Base-by-base conservation (phyloP, 805 yeast species). In the Novakomyces olei region DNA sequence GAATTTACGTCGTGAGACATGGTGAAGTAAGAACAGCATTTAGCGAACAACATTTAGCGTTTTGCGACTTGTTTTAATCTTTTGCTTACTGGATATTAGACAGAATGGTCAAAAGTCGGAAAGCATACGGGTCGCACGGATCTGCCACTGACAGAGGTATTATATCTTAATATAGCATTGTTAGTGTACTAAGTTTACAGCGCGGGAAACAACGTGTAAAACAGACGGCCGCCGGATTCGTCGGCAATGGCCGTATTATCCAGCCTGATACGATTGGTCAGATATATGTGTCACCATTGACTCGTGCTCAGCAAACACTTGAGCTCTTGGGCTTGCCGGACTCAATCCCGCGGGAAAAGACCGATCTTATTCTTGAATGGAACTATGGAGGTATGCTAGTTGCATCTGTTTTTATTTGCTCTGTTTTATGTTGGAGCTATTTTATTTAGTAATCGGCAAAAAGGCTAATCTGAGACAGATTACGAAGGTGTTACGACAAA, bases 351-450 rank as follows among this genome's bases (percentile, higher is more conserved):
- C 15, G n/a, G 10, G 28, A 26, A 9, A 14, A 9, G 9, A 14
- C n/a, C 3, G 28, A 10, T 8, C 15, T n/a, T 14, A 53, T 81
- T 32, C 65, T 88, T 43, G 96, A 85, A 54, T 85, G 95, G 95
- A 91, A 79, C 42, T 85, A 85, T 46, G 96, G 96, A 42, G 88
- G n/a, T n/a, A n/a, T n/a, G n/a, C n/a, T n/a, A n/a, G n/a, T n/a
- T n/a, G n/a, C n/a, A n/a, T n/a, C n/a, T n/a, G n/a, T n/a, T n/a
- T n/a, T n/a, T n/a, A n/a, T n/a, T n/a, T n/a, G n/a, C n/a, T n/a
- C n/a, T n/a, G n/a, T n/a, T n/a, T n/a, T n/a, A n/a, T n/a, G n/a
- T 66, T 69, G 33, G 63, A 72, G 12, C 57, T 81, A 37, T 56
- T 81, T 15, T 12, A 22, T 22, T 22, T 22, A 12, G 12, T 38